These are phyloP conservation scores for Didymosphaeria variabile DNA, from an alignment of 2,329 filamentous ascomycete genomes.

Conservation along the genomic window DNA sequence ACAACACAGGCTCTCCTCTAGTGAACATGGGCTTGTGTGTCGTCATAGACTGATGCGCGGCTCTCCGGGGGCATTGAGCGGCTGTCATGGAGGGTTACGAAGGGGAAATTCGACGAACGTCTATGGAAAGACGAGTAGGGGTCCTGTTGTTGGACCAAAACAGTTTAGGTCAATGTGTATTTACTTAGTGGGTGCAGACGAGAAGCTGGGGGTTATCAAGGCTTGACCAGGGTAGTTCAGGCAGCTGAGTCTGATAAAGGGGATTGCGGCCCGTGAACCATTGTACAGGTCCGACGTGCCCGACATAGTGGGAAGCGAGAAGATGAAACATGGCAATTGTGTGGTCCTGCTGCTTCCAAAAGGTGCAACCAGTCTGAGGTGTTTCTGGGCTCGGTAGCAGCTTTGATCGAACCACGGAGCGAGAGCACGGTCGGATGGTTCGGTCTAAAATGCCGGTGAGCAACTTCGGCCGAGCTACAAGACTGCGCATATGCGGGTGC, in stretches of 20 bases:
- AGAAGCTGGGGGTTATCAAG: not conserved
- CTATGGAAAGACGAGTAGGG: not conserved
- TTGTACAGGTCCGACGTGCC: not conserved
- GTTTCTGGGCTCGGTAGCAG: not conserved
- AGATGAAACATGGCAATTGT: not conserved
- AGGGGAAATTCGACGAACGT: too few species aligned
- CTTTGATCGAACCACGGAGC: not conserved
- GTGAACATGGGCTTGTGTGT: constrained; percentile 1
- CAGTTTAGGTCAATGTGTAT: not conserved
- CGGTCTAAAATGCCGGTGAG: not conserved
- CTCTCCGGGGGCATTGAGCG: not conserved
- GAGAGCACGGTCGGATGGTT: not conserved
- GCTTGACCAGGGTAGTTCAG: too few species aligned
- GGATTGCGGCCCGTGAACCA: not conserved
- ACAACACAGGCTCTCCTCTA: not conserved
- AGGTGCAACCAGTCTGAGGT: too few species aligned
- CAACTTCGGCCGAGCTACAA: not conserved
- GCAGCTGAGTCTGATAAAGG: not conserved
- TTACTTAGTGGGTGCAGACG: too few species aligned
- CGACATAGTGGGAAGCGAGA: not conserved
- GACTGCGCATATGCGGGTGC: not conserved
- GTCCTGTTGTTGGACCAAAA: too few species aligned
- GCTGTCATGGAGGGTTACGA: not conserved
- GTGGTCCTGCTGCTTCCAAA: not conserved
- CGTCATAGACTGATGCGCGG: constrained; percentile 10